phyloP scores from a whole-genome alignment of 2,329 filamentous ascomycete species.

The Cercospora zeina region DNA sequence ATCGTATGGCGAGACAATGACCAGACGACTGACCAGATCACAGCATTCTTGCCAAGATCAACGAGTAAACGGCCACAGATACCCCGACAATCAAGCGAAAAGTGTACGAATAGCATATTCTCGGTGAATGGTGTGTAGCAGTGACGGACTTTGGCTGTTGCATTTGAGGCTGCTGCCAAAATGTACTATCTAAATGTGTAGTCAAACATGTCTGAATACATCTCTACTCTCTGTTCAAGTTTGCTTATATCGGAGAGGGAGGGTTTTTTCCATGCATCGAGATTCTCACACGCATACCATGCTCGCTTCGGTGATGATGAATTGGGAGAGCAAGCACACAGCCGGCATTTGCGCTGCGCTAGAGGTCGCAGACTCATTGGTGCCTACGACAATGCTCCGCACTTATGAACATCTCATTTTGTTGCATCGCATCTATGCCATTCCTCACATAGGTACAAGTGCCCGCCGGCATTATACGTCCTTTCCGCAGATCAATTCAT shows the following conservation, averaged over 20 bases:
- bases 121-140: slow-evolving; percentile 15
- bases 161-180: slow-evolving; percentile 16
- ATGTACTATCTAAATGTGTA: slow-evolving; percentile 20
- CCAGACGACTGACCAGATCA: slow-evolving; percentile 25
- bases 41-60: slow-evolving; percentile 98
- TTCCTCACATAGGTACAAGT: slow-evolving; percentile 2
- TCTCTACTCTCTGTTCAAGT: slow-evolving; percentile 20
- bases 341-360: background rate
- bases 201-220: slow-evolving; percentile 21
- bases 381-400: background rate
- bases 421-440: background rate
- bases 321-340: background rate
- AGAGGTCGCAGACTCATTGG: background rate
- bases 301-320: background rate
- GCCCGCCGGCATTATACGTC: background rate
- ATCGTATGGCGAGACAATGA: background rate
- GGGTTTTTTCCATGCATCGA: background rate
- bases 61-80: slow-evolving; percentile 64
- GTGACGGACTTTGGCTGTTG: slow-evolving; percentile 12
- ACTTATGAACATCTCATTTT: background rate
- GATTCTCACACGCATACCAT: too few species aligned
- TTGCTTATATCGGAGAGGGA: too few species aligned
- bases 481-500: slow-evolving; percentile 1
- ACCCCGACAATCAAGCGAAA: slow-evolving; percentile 17
- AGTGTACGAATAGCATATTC: slow-evolving; percentile 34